Conservation (phyloP, 768 basidiomycete genomes). For the Lactarius sanguifluus region DNA sequence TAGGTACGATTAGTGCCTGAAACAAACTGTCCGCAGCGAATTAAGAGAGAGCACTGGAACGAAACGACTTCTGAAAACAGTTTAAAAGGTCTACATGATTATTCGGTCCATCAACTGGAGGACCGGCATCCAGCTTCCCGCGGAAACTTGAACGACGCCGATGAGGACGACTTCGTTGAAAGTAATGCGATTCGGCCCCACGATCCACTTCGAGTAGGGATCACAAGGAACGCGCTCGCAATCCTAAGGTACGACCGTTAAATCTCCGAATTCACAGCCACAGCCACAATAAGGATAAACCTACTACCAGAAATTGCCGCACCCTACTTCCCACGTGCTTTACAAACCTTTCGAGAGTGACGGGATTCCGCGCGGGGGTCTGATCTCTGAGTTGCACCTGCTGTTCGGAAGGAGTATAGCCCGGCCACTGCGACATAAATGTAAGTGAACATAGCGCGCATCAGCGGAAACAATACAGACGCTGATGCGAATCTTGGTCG, state of each 20-base stretch:
- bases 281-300: neutral
- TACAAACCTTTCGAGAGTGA: conserved; percentile 18
- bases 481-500: conserved; percentile 15
- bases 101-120: conserved; percentile 18
- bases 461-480: neutral
- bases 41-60: neutral
- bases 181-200: conserved; percentile 12
- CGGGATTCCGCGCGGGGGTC: neutral
- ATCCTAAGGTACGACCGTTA: conserved; percentile 4
- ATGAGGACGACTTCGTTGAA: conserved; percentile 23
- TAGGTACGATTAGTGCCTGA: conserved; percentile 2
- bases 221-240: conserved; percentile 7
- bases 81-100: conserved; percentile 9
- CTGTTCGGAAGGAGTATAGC: conserved; percentile 15
- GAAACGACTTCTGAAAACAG: neutral
- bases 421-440: conserved; percentile 19
- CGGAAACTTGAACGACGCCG: conserved; percentile 26
- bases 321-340: conserved; percentile 23
- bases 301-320: conserved; percentile 11
- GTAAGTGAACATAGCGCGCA: conserved; percentile 8
- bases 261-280: conserved; percentile 11
- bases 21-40: neutral
- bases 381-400: conserved; percentile 18
- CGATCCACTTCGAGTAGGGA: conserved; percentile 6
- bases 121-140: conserved; percentile 27